phyloP scores from a whole-genome alignment of 148 eudicot species.

The Nyssa sinensis region DNA sequence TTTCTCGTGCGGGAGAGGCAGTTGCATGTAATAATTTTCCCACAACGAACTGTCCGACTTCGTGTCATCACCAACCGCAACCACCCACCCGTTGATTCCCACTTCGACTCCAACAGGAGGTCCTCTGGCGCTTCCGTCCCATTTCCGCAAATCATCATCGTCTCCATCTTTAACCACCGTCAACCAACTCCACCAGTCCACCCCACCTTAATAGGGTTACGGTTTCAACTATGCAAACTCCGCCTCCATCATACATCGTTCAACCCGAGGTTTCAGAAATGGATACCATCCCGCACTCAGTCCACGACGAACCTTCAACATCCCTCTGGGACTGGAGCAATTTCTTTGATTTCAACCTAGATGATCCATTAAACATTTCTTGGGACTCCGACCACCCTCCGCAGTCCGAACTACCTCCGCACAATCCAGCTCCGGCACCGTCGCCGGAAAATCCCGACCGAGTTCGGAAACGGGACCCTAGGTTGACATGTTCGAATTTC shows the following conservation, averaged over 20 bases:
- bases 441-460: conserved; percentile 27
- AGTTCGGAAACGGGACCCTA: conserved; percentile 77
- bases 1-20: no score
- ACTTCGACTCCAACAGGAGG: neutral
- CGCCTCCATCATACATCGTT: neutral
- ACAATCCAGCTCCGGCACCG: neutral
- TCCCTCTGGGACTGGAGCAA: conserved; percentile 39
- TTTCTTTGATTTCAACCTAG: conserved; percentile 34
- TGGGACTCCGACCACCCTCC: neutral
- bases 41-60: neutral
- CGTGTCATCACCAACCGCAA: neutral
- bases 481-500: conserved; percentile 65
- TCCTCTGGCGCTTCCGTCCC: neutral
- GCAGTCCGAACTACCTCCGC: neutral
- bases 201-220: neutral
- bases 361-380: conserved; percentile 12
- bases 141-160: neutral
- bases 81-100: neutral
- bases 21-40: no score
- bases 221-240: neutral
- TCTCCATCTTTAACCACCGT: conserved; percentile 3
- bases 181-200: conserved; percentile 10
- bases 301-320: conserved; percentile 17
- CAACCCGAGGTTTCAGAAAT: neutral
- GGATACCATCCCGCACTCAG: neutral